Evolutionary conservation across 306 rosid genomes (phyloP), one percentile per base, ranked within the genome.

Genomic region (Argentina anserina): DNA sequence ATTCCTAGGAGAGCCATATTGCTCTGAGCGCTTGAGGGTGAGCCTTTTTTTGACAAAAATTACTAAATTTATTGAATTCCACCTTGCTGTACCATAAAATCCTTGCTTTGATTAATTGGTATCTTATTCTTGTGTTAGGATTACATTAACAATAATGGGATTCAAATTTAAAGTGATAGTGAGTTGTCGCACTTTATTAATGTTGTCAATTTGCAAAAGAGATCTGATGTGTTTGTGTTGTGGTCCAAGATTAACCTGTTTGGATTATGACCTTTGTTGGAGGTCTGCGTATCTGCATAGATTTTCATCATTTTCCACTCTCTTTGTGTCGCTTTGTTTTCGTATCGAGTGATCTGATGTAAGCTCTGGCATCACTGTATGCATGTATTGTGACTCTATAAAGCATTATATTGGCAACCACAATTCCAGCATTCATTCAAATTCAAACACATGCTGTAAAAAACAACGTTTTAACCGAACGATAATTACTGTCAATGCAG

Each of bases 1-100:
- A 72, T 74, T 86, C 66, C 66, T 65, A n/a, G 47, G 42, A 9
- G 45, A 80, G 49, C 68, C 82, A 49, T 21, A 71, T 78, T 83
- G 55, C 70, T 73, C 76, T 72, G 62, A 64, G 70, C 84, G 77
- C 58, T 58, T 73, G 65, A 75, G 74, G 70, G 72, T 7, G 74
- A 80, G 80, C 85, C 75, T 17, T 12, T 70, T 45, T 63, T n/a
- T 59, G n/a, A 50, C 73, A 25, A 65, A 82, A 36, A 69, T 14
- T 33, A 40, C 67, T 33, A 10, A 9, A 18, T 7, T 15, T 40
- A 72, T 64, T 66, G 67, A 77, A 67, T 67, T 12, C 42, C 15
- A 29, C 17, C 1, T 74, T n/a, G 34, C 63, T 36, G 49, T 34
- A 45, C 39, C 25, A 23, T 13, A 52, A 14, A 33, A 12, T 36